Conservation (phyloP, 768 basidiomycete species). For the Sarcodon aspratus region DNA sequence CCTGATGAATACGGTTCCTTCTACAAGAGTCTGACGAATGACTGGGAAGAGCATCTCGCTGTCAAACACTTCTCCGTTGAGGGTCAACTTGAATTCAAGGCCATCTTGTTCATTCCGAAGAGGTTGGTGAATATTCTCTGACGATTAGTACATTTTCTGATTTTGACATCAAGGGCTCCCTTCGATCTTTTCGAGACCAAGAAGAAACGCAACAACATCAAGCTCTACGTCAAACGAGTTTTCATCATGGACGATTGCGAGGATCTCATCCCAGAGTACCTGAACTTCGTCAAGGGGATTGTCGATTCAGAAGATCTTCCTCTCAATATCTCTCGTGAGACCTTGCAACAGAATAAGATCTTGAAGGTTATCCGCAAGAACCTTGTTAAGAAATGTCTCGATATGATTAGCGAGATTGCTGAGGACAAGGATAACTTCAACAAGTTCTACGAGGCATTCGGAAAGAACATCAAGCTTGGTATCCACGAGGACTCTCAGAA, state of each 20-base stretch:
- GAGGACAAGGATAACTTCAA: slow-evolving; percentile 99
- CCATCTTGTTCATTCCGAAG: slow-evolving; percentile 95
- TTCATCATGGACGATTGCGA: slow-evolving; percentile 99
- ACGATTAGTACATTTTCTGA: slow-evolving; percentile 4
- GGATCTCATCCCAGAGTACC: slow-evolving; percentile 98
- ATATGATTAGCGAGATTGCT: slow-evolving; percentile 89
- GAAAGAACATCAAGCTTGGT: slow-evolving; percentile 99
- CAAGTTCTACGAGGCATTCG: slow-evolving; percentile 98
- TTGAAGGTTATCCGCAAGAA: slow-evolving; percentile 99
- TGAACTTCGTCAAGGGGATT: slow-evolving; percentile 99
- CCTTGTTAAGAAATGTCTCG: slow-evolving; percentile 96
- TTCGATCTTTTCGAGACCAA: slow-evolving; percentile 99
- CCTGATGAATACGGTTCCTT: slow-evolving; percentile 89
- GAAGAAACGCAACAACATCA: slow-evolving; percentile 99
- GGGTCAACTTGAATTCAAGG: slow-evolving; percentile 99
- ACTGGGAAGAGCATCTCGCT: slow-evolving; percentile 99
- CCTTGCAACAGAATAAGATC: slow-evolving; percentile 99
- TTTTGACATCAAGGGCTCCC: slow-evolving; percentile 53
- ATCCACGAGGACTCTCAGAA: slow-evolving; percentile 99
- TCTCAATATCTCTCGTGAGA: slow-evolving; percentile 99
- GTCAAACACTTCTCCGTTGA: slow-evolving; percentile 99
- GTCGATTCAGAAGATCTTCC: slow-evolving; percentile 99
- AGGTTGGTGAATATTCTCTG: slow-evolving; percentile 39
- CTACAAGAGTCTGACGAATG: slow-evolving; percentile 99
- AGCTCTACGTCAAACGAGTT: slow-evolving; percentile 99